Evolutionary conservation across 306 rosid species (phyloP), one percentile per base, ranked within the genome.

Genomic region (Crataegus laevigata): DNA sequence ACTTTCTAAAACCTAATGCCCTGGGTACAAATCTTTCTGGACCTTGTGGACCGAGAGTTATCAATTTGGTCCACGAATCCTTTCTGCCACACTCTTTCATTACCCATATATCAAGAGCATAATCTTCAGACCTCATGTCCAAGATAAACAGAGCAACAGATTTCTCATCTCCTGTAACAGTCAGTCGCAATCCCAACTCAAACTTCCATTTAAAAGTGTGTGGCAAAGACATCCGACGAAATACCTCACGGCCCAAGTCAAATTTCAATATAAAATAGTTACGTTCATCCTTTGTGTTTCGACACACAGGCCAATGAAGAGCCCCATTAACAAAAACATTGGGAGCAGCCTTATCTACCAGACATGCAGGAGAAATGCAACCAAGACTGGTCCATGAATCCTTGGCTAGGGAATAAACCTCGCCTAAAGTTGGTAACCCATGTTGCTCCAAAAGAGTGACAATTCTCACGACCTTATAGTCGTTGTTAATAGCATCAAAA

Each of bases 401-500:
- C 3, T 8, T 52, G 29, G 75, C 75, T 12, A 71, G 47, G 24
- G 75, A 52, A n/a, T 18, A 71, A 55, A 52, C 62, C 50, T 54
- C 32, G 32, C 24, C 51, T 22, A 54, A 12, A 52, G 65, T 21
- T 8, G 21, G 19, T 9, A 1, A 2, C 26, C 21, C 26, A 21
- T 2, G 26, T 34, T 19, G 11, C 11, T 70, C 13, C 47, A 29
- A 7, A 2, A 71, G 8, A 21, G 29, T 18, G 24, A 34, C 40
- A 21, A 71, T 19, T 52, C 47, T 30, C 75, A 71, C 47, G n/a
- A 71, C 64, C 75, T 71, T 52, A 11, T 52, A 71, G 22, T 71
- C 63, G 21, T 30, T 71, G 15, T 5, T 51, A 4, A 9, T 52
- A 70, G 63, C 19, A 51, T 70, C 74, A 30, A 28, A 70, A 28